Conservation (phyloP, 1,139 yeast species). For the Sugiyamaella sp. region DNA sequence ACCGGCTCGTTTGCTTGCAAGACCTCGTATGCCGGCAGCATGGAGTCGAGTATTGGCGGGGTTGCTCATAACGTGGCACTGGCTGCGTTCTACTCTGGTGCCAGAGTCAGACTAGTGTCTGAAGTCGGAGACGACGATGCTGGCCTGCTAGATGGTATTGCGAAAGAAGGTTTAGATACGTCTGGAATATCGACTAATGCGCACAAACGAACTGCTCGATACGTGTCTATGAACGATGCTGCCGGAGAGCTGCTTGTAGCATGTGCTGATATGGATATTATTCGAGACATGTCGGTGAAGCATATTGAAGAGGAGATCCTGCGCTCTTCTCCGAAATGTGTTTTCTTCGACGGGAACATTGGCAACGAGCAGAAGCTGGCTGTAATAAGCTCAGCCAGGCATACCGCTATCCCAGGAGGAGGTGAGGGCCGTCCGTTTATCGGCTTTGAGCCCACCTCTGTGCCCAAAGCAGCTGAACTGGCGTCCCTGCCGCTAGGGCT, state of each 20-base stretch:
- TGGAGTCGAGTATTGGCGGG: slow-evolving; percentile 69
- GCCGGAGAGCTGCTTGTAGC: slow-evolving; percentile 72
- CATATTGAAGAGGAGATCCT: slow-evolving; percentile 44
- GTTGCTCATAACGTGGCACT: slow-evolving; percentile 78
- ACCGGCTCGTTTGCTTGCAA: slow-evolving; percentile 23
- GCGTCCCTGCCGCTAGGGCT: slow-evolving; percentile 35
- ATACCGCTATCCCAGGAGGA: slow-evolving; percentile 14
- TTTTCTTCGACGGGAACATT: slow-evolving; percentile 73
- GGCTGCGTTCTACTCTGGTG: slow-evolving; percentile 48
- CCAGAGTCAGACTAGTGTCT: slow-evolving; percentile 48
- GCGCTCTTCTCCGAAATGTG: slow-evolving; percentile 42
- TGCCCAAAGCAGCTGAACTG: slow-evolving; percentile 53
- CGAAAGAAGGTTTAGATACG: slow-evolving; percentile 44
- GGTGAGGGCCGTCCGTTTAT: slow-evolving; percentile 40
- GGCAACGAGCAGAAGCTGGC: slow-evolving; percentile 48
- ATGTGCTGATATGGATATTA: slow-evolving; percentile 80
- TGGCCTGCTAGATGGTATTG: slow-evolving; percentile 46
- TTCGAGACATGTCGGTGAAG: slow-evolving; percentile 53
- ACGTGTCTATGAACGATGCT: slow-evolving; percentile 64
- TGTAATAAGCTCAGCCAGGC: slow-evolving; percentile 42
- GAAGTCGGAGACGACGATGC: slow-evolving; percentile 61
- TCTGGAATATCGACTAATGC: slow-evolving; percentile 47
- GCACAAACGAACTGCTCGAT: slow-evolving; percentile 60
- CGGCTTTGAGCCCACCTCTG: slow-evolving; percentile 78
- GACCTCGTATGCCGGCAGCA: slow-evolving; percentile 77